Evolutionary conservation across 495 filamentous ascomycete species (phyloP), one percentile per base, ranked within the genome.

Genomic region (Penicillium ochrochloron): DNA sequence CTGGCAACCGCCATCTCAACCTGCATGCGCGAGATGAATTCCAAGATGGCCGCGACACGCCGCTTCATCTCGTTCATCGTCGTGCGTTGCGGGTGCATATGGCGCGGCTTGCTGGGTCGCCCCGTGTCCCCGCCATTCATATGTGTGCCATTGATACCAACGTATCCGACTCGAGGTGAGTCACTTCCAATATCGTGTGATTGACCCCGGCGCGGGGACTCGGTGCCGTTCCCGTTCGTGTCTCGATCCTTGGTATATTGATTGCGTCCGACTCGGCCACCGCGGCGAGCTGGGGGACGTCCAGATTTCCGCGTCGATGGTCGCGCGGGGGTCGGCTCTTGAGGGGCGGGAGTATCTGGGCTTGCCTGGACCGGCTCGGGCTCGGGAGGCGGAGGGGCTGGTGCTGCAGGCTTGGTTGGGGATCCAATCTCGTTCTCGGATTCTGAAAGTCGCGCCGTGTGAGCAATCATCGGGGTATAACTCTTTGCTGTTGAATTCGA

Each of bases 1-100:
- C 76, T 74, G 37, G 76, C 71, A 3, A 73, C 86, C 0, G 92
- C 94, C 80, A 97, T 86, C 72, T 99, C 95, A 14, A 97, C 83
- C 69, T 97, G 94, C 66, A 92, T 94, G 51, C 91, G 86, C 9
- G 91, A 88, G 67, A 99, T 97, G 74, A 91, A 97, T 46, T 96
- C 93, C 17, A 96, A 81, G 59, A 99, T 94, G 15, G 83, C 89
- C 2, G 88, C 86, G 4, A 93, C 93, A 9, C 91, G 86, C 63
- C 91, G 85, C 76, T 92, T 93, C 90, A 97, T 95, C 66, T 97
- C 94, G 62, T 89, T 90, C 88, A 97, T 91, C 31, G 86, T 94
- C 54, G 93, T 87, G 39, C 83, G 80, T 57, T 84, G 79, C 17
- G 82, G 79, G 61, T 86, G 80, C 68, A 84, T 79, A 42, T 84